Base-by-base conservation (phyloP, 257 asterid species). In the Coffea eugenioides region DNA sequence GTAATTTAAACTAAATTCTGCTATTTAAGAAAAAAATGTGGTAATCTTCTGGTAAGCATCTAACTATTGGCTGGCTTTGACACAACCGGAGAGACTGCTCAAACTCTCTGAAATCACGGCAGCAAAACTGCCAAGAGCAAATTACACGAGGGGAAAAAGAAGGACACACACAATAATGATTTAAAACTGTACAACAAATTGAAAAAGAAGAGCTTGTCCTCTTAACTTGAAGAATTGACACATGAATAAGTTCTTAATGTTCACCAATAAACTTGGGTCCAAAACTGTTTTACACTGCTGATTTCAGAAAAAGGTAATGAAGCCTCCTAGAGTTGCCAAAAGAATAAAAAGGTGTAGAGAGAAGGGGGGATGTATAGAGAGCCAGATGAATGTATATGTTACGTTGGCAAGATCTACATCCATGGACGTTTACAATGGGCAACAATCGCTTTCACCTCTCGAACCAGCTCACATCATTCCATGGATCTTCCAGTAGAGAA, bases 281-380 rank as follows among this genome's bases (percentile, higher is more conserved):
- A 75, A 57, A 34, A 57, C 54, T 75, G 70, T 23, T 20, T 74
- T 59, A 59, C 79, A 59, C 13, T 23, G 69, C 71, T 5, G 27
- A 48, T 0, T 8, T 3, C 36, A 48, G 9, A 25, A 46, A 25
- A 39, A n/a, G 48, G 51, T 39, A 18, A 8, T 69, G 57, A 57
- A 39, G 52, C 79, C 43, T 57, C 48, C 10, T 39, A 16, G 39
- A 59, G 52, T 49, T 11, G 31, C 20, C 36, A 25, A 49, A 72
- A 72, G 61, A n/a, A 23, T 39, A n/a, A 2, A 25, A 27, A 25
- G 25, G 11, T 1, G 1, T 6, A 36, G 49, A 54, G 20, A 10
- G 31, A n/a, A 21, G 2, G 27, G 49, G 51, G 51, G 73, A 36
- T 39, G 52, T 27, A 20, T 70, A 36, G 8, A 10, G 34, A 21